Evolutionary conservation across 352 stramenopile species (phyloP), one percentile per base, ranked within the genome.

Genomic region (Phytophthora pinifolia): DNA sequence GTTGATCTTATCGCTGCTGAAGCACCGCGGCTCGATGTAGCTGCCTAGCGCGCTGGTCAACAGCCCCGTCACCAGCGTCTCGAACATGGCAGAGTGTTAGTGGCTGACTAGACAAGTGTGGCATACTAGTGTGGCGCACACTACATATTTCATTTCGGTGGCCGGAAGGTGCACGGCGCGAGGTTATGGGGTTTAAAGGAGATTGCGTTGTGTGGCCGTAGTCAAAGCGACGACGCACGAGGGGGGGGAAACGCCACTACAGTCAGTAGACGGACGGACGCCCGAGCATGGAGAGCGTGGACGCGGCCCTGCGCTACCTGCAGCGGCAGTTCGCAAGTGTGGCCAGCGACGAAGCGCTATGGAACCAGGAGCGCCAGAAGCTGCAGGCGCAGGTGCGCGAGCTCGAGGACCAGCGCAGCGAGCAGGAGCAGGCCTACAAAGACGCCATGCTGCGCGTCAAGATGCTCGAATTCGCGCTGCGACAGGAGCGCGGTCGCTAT

Each of bases 1-100:
- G 65, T 88, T 93, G 54, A 96, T 92, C 53, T 94, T 94, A 71
- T 96, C 83, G 54, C 72, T 86, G 62, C 82, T 91, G 65, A 96
- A 96, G 78, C 86, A 94, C 44, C 75, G 78, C 22, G 83, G 74
- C 48, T 96, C 83, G 57, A 96, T 91, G 76, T 89, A 93, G 76
- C 57, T 94, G 48, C 86, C 86, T 42, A 96, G 76, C 18, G 87
- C 78, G 49, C 79, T 90, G 47, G 86, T 96, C 37, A 96, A 72
- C 54, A 96, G 62, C 54, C 83, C 76, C 47, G 84, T 90, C 35
- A 94, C 86, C 30, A 93, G 79, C 62, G 82, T 89, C 79, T 96
- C 86, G 55, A 96, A 94, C 86, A 96, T 95, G 38, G 35, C 46
- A 46, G 46, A 54, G 46, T 44, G 46, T 35, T 31, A 44, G 46